Evolutionary conservation across 176 grass and related monocot species (phyloP), one percentile per base, ranked within the genome.

Genomic region (Raddia distichophylla): DNA sequence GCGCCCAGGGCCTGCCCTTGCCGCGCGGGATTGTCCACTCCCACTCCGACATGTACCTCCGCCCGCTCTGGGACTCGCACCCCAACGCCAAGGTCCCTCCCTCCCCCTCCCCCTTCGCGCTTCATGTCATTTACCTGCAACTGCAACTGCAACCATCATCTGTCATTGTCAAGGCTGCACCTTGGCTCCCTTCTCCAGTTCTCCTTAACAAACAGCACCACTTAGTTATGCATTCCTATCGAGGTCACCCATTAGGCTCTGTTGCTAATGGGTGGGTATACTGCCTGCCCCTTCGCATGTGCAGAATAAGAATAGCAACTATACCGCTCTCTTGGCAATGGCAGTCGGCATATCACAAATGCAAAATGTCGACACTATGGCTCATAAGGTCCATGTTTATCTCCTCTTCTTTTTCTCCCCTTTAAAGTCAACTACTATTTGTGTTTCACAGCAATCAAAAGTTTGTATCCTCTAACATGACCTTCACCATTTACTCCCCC

Each of bases 311-410:
- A 87, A 75, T 63, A 68, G 51, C 13, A 87, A 60, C 33, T 74
- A 84, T 72, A 93, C 71, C 71, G 83, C 92, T 78, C 92, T 94
- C 47, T 60, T 98, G 66, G 95, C 95, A 44, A 98, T 98, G 90
- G 92, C 95, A 60, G 95, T 98, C 17, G 95, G 92, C 49, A 98
- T 98, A 49, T 89, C 84, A 3, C 95, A 94, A 16, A 98, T 94
- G 77, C 72, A 91, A 62, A 98, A 91, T 84, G 93, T 98, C 16
- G 90, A 98, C 82, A 69, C 49, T 1, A 90, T 91, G 84, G 90
- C 91, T 49, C 85, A 79, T 73, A 98, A 95, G 93, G 94, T 97
- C 47, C 56, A 74, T 79, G 14, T 22, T 64, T 51, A 6, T 27
- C 78, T 32, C 48, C 12, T 49, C 0, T 44, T 69, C 8, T 57